These are phyloP conservation scores for Chlorella sorokiniana DNA, from an alignment of 139 green algal species.

Conservation along the genomic window DNA sequence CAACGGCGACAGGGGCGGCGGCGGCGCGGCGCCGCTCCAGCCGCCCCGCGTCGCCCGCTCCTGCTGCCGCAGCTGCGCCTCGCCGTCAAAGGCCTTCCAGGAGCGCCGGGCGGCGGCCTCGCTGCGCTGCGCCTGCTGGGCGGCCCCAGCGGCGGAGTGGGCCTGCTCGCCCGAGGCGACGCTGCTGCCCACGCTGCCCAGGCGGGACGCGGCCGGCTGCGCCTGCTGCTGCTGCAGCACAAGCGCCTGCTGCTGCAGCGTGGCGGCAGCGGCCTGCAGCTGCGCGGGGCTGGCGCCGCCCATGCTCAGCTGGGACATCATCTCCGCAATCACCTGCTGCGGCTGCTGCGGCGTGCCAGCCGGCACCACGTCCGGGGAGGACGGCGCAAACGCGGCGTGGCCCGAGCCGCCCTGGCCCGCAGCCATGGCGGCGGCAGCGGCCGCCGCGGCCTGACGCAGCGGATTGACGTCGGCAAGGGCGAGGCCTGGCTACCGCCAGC, in stretches of 20 bases:
- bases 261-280: constrained; percentile 4
- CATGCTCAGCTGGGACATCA: constrained; percentile 12
- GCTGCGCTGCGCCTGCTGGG: not conserved
- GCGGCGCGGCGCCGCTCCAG: too few relatives aligned
- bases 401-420: not conserved
- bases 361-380: not conserved
- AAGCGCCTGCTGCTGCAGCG: constrained; percentile 18
- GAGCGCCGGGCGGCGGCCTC: not conserved
- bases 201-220: not conserved
- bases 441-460: not conserved
- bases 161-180: not conserved
- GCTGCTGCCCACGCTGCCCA: constrained; percentile 21
- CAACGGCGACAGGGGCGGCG: too few relatives aligned
- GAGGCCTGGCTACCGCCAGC: not conserved
- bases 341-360: not conserved
- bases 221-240: constrained; percentile 12
- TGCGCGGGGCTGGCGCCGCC: not conserved
- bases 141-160: not conserved
- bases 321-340: constrained; percentile 19
- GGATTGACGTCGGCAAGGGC: constrained; percentile 6
- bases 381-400: too few relatives aligned
- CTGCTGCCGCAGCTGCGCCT: too few relatives aligned
- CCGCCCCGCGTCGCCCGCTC: too few relatives aligned
- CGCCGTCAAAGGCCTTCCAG: not conserved
- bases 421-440: not conserved